These are phyloP conservation scores for Boletus subparvulus DNA, from an alignment of 768 basidiomycete species.

Conservation along the genomic window DNA sequence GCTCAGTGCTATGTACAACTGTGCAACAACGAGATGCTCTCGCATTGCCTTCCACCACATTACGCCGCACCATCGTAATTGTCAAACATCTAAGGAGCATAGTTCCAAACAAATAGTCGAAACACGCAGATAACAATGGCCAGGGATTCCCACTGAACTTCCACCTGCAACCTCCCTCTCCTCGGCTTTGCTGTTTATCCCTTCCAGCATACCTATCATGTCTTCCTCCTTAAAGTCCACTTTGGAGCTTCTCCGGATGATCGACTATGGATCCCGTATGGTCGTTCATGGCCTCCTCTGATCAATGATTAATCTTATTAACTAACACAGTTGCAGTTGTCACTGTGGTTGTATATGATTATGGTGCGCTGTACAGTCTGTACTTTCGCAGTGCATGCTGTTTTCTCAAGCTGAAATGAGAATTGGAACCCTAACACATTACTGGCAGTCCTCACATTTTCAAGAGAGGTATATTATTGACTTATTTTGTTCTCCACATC, in stretches of 20 bases:
- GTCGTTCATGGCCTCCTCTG: too few relatives aligned
- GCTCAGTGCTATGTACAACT: neutral
- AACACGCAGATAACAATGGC: too few relatives aligned
- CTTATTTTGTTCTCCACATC: too few relatives aligned
- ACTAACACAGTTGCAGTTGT: neutral
- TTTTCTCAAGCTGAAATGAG: neutral
- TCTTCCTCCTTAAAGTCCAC: neutral
- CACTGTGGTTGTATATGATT: conserved; percentile 5
- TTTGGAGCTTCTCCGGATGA: neutral
- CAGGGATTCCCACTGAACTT: too few relatives aligned
- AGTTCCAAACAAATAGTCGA: neutral
- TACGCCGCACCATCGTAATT: neutral
- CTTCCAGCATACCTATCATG: neutral
- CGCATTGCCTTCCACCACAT: neutral
- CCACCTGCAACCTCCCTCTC: too few relatives aligned
- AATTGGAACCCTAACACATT: neutral
- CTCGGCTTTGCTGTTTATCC: too few relatives aligned
- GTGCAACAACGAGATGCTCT: neutral
- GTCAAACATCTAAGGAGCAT: too few relatives aligned
- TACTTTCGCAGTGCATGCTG: neutral
- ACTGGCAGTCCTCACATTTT: conserved; percentile 6
- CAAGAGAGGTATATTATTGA: neutral
- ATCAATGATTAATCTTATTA: neutral
- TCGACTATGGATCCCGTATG: neutral
- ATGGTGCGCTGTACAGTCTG: neutral